Evolutionary conservation across 768 basidiomycete genomes (phyloP), one percentile per base, ranked within the genome.

Genomic region (Piloderma croceum): DNA sequence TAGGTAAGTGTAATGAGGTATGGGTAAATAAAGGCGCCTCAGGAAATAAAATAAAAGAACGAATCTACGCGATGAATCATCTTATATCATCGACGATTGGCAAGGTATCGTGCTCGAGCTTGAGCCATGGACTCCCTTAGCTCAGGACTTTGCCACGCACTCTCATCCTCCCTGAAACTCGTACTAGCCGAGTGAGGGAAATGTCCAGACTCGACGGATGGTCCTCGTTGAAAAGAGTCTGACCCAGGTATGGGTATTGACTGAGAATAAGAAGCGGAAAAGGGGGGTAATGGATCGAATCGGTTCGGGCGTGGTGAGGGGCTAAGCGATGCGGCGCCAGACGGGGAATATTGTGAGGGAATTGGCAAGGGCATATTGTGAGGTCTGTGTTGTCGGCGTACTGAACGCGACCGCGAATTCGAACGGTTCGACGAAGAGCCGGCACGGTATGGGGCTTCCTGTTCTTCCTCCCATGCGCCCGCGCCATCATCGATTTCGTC

Each of bases 401-500:
- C 44, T 15, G 51, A 62, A 39, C 54, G 49, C 24, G 38, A 56
- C 7, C 48, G 62, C 21, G 52, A 64, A 43, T 49, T 50, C 24
- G 54, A 57, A 35, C 38, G 55, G 34, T 31, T 58, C 31, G 39
- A 11, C 11, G 38, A 53, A 38, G 27, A 39, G n/a, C 11, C 43
- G 44, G 44, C 18, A 34, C 9, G 5, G 18, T 13, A 13, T 24
- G 37, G 35, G 10, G 43, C 40, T 10, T 59, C 60, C 20, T 67
- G 70, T 31, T 83, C 81, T 39, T 88, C 86, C 42, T 81, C 80
- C 88, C 88, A 90, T 2, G 67, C 70, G 6, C 76, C 84, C 6
- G 68, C 70, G 2, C 83, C 87, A 52, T 89, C 86, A 45, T 89
- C 88, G 3, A 79, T 74, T 50, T 81, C 80, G 43, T 88, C 86